Evolutionary conservation across 179 eudicot species (phyloP), one percentile per base, ranked within the genome.

Genomic region (Vitellaria paradoxa): DNA sequence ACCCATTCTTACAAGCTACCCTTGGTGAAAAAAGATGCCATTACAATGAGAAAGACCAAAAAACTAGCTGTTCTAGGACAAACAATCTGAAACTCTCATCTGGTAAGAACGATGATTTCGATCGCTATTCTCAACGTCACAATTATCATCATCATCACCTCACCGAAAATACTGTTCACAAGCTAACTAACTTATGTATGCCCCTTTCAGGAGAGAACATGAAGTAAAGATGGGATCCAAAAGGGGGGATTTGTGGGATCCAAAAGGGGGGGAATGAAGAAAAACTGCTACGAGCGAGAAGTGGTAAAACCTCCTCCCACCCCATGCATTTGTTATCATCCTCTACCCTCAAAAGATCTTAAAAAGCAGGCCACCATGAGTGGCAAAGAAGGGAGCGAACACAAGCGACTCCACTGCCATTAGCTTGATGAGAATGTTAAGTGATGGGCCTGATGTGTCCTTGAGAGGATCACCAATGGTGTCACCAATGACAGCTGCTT

Each of bases 401-500:
- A 88, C 89, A 9, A 86, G 86, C 0, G 89, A 88, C 77, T 88
- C 89, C 1, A 85, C 91, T 6, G 89, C 89, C 89, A 87, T 87
- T 42, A 85, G 87, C 85, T 87, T 87, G 88, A 87, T 87, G 21
- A 87, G 84, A 70, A 87, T 88, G 86, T 88, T 88, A 49, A 88
- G 87, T 0, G 89, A 88, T 17, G 89, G 91, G n/a, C 91, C 91
- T 2, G 87, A 88, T 14, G 91, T 88, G 79, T 88, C 91, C 89
- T 88, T 88, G 8, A 88, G 83, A 23, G 91, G 91, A 77, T 88
- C 91, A 14, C 91, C 91, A 53, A 88, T 83, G 15, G 91, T 88
- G 84, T 88, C 88, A 17, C 90, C 90, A 65, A 87, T 87, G 18
- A 87, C 90, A 78, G 90, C 90, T 24, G 88, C 90, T 80, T 88